These are phyloP conservation scores for Lachnum nothofagi DNA, from an alignment of 2,329 filamentous ascomycete genomes.

Conservation along the genomic window DNA sequence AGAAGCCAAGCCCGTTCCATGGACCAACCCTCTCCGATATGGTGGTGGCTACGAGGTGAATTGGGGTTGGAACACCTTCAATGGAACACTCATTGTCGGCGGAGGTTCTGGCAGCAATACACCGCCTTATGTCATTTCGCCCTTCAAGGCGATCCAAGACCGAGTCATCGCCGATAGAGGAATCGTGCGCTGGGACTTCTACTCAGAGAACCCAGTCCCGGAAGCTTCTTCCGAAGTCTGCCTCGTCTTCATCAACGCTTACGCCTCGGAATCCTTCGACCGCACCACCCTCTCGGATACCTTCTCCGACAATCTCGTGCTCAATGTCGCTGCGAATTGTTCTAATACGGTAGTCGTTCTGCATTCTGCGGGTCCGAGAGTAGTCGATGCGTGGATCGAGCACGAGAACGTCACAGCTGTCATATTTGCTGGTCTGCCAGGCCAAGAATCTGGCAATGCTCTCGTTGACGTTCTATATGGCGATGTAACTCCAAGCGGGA, in stretches of 20 bases:
- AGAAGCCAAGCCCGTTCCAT: conserved; percentile 37
- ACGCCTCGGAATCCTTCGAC: conserved; percentile 77
- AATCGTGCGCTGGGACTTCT: conserved; percentile 5
- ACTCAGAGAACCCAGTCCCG: conserved; percentile 49
- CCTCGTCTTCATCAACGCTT: conserved; percentile 82
- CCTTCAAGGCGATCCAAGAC: conserved; percentile 7
- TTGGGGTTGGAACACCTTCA: conserved; percentile 2
- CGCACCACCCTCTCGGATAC: conserved; percentile 52
- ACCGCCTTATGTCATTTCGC: conserved; percentile 39
- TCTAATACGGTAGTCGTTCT: conserved; percentile 62
- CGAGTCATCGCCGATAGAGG: conserved; percentile 2
- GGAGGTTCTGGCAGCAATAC: conserved; percentile 53
- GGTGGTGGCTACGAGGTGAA: conserved; percentile 3
- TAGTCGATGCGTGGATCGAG: conserved; percentile 69
- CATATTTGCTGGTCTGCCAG: conserved; percentile 71
- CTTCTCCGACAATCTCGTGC: conserved; percentile 14
- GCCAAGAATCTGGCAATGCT: conserved; percentile 74
- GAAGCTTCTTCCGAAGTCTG: conserved; percentile 52
- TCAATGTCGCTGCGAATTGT: conserved; percentile 46
- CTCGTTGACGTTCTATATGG: conserved; percentile 77
- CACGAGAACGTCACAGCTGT: conserved; percentile 77
- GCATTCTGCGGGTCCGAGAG: conserved; percentile 61
- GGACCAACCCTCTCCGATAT: conserved; percentile 40
- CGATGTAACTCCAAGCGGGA: conserved; percentile 66
- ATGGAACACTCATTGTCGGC: conserved; percentile 35